phyloP scores from a whole-genome alignment of 2,329 filamentous ascomycete genomes.

The Sclerotinia trifoliorum region DNA sequence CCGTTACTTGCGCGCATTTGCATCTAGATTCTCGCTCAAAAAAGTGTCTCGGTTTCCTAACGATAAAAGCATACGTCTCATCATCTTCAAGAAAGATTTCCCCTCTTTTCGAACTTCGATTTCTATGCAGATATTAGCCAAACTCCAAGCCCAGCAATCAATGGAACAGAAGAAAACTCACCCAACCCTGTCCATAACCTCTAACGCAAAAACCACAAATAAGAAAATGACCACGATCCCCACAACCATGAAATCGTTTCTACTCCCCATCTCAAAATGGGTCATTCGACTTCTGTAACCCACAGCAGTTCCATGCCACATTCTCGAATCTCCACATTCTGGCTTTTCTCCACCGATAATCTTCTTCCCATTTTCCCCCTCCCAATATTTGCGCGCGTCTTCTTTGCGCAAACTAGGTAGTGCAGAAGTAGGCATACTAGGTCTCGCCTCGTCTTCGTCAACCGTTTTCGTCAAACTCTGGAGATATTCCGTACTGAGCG shows the following conservation, averaged over 20 bases:
- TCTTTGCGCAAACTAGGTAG: conserved; percentile 31
- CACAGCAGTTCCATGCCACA: conserved; percentile 19
- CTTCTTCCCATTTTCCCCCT: background rate
- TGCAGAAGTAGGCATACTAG: conserved; percentile 33
- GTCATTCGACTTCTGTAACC: conserved; percentile 20
- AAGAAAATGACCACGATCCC: conserved; percentile 37
- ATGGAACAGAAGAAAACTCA: background rate
- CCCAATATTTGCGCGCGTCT: conserved; percentile 33
- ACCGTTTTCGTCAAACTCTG: conserved; percentile 29
- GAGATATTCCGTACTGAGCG: conserved; percentile 33
- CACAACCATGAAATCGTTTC: conserved; percentile 37
- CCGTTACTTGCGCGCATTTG: background rate
- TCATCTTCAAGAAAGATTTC: conserved; percentile 34
- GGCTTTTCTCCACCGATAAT: conserved; percentile 3
- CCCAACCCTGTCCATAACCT: conserved; percentile 30
- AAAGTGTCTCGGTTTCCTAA: conserved; percentile 24
- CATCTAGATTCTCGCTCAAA: background rate
- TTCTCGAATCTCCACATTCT: background rate
- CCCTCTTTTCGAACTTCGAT: conserved; percentile 19
- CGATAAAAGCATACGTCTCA: conserved; percentile 27
- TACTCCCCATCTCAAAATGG: conserved; percentile 17
- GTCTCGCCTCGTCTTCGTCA: conserved; percentile 9
- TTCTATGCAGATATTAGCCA: background rate
- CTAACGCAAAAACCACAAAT: conserved; percentile 25
- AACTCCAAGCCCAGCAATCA: background rate